Evolutionary conservation across 1,284 basidiomycete species (phyloP).

Genomic region (Microbotryum saponariae): DNA sequence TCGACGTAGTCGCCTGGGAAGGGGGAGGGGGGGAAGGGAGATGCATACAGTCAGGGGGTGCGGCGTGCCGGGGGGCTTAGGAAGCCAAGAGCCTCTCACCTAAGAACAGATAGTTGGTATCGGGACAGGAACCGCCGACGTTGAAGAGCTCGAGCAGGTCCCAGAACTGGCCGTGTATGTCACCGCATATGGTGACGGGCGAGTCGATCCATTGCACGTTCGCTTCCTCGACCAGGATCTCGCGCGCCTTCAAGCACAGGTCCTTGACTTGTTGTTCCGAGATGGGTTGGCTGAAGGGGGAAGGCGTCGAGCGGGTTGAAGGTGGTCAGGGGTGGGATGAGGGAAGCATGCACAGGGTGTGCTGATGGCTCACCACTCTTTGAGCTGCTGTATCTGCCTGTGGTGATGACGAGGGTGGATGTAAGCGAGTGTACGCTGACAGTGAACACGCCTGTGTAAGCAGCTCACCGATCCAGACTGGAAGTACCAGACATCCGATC

Average conservation of each 20-base stretch:
- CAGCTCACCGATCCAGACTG: slow-evolving; percentile 23
- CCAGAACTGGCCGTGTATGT: slow-evolving; percentile 98
- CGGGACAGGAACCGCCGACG: slow-evolving; percentile 87
- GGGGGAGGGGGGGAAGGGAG: neutral
- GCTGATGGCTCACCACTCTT: slow-evolving; percentile 51
- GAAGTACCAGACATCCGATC: slow-evolving; percentile 7
- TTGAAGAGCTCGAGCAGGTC: slow-evolving; percentile 96
- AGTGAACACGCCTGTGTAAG: no score
- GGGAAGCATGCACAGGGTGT: neutral
- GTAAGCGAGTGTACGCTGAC: no score
- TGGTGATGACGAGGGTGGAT: neutral
- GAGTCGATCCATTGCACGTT: slow-evolving; percentile 95
- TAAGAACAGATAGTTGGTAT: slow-evolving; percentile 98
- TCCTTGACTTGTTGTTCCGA: slow-evolving; percentile 87
- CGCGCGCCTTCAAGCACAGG: slow-evolving; percentile 87
- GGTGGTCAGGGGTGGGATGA: neutral
- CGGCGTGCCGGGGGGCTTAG: neutral
- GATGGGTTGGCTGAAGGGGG: slow-evolving; percentile 58
- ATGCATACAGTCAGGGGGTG: neutral
- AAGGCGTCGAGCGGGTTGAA: neutral
- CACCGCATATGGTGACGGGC: slow-evolving; percentile 96
- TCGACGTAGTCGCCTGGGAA: slow-evolving; percentile 79
- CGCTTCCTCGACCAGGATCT: slow-evolving; percentile 88
- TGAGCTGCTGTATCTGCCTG: slow-evolving; percentile 57
- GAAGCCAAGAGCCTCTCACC: slow-evolving; percentile 50